Conservation (phyloP, 306 rosid species). For the Quercus rubra region DNA sequence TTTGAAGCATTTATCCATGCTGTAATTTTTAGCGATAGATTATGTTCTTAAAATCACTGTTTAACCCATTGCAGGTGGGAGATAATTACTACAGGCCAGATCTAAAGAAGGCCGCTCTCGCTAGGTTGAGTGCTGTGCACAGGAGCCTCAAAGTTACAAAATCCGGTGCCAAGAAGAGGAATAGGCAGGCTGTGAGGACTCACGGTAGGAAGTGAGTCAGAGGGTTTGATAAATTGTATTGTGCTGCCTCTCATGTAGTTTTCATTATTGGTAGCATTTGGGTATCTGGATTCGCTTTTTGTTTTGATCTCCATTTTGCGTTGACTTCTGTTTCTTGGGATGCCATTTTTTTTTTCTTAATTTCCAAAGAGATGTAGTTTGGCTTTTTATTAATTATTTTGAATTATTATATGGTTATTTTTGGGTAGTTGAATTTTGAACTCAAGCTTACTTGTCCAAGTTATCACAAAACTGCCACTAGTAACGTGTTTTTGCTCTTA, state of each 20-base stretch:
- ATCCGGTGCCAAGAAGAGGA: slow-evolving; percentile 94
- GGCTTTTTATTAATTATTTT: background rate
- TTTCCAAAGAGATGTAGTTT: background rate
- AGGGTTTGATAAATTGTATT: background rate
- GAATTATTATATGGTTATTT: background rate
- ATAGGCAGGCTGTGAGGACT: slow-evolving; percentile 59
- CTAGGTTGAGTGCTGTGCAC: slow-evolving; percentile 85
- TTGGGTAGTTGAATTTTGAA: background rate
- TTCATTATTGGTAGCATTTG: background rate
- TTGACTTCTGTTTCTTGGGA: background rate
- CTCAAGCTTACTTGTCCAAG: background rate
- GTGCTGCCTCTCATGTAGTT: background rate
- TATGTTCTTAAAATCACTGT: too few species aligned
- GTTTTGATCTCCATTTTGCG: background rate
- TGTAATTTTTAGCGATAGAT: too few species aligned
- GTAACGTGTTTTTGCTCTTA: background rate
- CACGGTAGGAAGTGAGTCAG: slow-evolving; percentile 30
- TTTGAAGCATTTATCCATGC: too few species aligned
- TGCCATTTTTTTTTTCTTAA: background rate
- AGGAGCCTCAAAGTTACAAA: slow-evolving; percentile 86
- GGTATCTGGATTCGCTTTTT: background rate
- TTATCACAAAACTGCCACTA: background rate
- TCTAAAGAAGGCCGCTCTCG: slow-evolving; percentile 78
- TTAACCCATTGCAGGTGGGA: slow-evolving; percentile 41
- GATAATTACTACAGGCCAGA: slow-evolving; percentile 80